A percentile compares a stretch with the other conserved stretches of the same genome.
These are phyloP conservation scores for Kodamaea laetipori DNA, from an alignment of 805 yeast genomes.

Conservation along the genomic window DNA sequence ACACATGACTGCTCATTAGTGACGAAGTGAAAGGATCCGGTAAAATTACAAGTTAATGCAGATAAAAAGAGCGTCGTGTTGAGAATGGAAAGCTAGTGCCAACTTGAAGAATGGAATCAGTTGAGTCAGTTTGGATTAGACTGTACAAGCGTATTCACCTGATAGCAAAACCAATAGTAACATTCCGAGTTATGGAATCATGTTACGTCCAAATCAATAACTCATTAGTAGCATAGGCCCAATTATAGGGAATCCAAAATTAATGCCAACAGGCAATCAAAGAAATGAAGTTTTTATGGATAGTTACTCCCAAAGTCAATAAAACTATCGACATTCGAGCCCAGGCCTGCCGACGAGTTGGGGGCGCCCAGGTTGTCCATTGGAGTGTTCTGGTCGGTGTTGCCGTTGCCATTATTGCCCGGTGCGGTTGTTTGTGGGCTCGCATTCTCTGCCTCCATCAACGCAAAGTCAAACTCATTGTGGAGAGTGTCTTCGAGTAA, in stretches of 20 bases:
- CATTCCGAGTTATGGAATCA: too few species aligned
- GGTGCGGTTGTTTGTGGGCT: conserved; percentile 13
- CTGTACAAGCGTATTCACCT: too few species aligned
- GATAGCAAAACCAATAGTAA: too few species aligned
- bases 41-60: conserved; percentile 6
- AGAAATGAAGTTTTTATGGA: conserved; percentile 2
- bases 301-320: conserved; percentile 19
- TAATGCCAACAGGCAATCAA: too few species aligned
- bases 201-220: too few species aligned
- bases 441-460: conserved; percentile 13
- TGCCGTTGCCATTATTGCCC: conserved; percentile 7
- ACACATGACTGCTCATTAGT: conserved; percentile 1
- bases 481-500: conserved; percentile 10
- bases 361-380: conserved; percentile 14
- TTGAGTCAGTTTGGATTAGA: too few species aligned
- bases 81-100: background rate
- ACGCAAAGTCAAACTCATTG: conserved; percentile 15
- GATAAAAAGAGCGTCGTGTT: background rate
- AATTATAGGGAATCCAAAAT: too few species aligned
- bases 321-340: conserved; percentile 25
- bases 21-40: conserved; percentile 7
- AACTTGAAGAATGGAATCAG: too few species aligned
- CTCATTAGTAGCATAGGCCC: too few species aligned
- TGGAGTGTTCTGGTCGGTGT: conserved; percentile 10
- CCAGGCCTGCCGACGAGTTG: conserved; percentile 12